Base-by-base conservation (phyloP, 2,329 filamentous ascomycete species). In the Madurella mycetomatis region DNA sequence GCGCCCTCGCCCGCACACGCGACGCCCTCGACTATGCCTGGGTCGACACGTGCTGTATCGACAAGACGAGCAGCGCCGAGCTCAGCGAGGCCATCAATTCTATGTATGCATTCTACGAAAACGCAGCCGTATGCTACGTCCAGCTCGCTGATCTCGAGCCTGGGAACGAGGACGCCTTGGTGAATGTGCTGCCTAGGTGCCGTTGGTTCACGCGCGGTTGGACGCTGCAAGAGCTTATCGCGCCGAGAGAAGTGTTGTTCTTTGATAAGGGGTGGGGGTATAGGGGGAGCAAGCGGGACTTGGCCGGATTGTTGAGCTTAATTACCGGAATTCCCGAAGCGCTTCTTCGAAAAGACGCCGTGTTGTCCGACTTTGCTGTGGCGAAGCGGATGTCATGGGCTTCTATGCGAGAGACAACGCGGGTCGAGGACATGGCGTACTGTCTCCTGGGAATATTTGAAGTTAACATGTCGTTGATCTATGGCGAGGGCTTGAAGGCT, bases 211-310 rank as follows among this genome's bases (percentile, higher is more conserved):
- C 31, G 1, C 42, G 54, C 1, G 55, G 55, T 2, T 57, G 55
- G 51, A 57, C 55, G 3, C 41, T 57, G n/a, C 55, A 57, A 12
- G 55, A 57, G 46, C 52, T 58, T 5, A 49, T 58, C 15, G 49
- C 52, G 1, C 46, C 52, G 1, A 13, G 1, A 1, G 7, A 41
- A 1, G 31, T 55, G 4, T 32, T 44, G 4, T 46, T 58, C 32
- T 55, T 50, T 13, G 16, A 30, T 15, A n/a, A 16, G 12, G 18
- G 47, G 15, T 44, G 44, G 44, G 17, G 42, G 13, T 15, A 16
- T 5, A 16, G 54, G 2, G 41, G 41, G 16, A 41, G 31, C 4
- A 41, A 37, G 31, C 1, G 1, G 2, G 13, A 12, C 2, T 16
- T 47, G 3, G 43, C 8, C 4, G 19, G 4, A 1, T 7, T 4